Evolutionary conservation across 2,329 filamentous ascomycete species (phyloP).

Genomic region (Fusarium duplospermum): DNA sequence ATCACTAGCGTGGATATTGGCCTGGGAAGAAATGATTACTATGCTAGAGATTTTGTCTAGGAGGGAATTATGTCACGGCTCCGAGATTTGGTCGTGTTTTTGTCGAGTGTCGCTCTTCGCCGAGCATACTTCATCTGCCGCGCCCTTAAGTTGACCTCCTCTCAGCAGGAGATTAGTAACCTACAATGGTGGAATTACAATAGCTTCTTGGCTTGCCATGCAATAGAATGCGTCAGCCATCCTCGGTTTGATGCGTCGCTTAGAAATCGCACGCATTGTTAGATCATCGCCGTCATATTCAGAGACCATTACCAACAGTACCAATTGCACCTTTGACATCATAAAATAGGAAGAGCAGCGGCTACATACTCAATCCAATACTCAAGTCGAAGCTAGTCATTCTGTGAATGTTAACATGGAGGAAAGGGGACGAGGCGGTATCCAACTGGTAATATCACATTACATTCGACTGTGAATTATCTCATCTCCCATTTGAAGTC

Average conservation of each 20-base stretch:
- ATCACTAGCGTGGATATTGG: not conserved
- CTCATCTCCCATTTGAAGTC: no score
- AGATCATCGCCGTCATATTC: not conserved
- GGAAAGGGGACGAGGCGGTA: no score
- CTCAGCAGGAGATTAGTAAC: not conserved
- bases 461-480: no score
- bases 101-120: not conserved
- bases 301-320: not conserved
- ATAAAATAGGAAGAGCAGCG: not conserved
- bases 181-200: not conserved
- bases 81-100: not conserved
- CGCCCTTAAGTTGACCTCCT: not conserved
- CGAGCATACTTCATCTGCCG: not conserved
- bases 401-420: no score
- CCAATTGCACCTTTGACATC: not conserved
- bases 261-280: not conserved
- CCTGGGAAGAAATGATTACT: slow-evolving; percentile 29
- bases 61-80: not conserved
- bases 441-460: no score
- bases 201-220: no score
- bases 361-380: no score
- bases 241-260: not conserved
- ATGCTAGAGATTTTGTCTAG: not conserved
- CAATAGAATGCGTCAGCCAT: not conserved
- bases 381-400: no score